Evolutionary conservation across 169 alveolate genomes (phyloP).

Genomic region (Plasmodium vivax): DNA sequence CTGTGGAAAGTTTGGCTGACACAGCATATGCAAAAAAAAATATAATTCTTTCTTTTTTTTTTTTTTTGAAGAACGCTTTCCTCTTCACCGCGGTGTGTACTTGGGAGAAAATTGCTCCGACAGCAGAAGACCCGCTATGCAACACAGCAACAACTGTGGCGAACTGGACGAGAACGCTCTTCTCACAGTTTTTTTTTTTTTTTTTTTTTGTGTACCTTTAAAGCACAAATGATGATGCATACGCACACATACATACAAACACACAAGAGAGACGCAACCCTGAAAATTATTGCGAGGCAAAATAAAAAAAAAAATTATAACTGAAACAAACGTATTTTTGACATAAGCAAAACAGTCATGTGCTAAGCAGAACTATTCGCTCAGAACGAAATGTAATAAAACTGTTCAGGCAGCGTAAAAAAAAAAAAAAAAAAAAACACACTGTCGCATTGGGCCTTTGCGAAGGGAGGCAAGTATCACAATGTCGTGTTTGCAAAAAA

Average conservation of each 20-base stretch:
- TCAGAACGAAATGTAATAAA: not conserved
- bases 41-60: too few species aligned
- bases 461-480: not conserved
- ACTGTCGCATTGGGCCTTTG: not conserved
- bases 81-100: too few species aligned
- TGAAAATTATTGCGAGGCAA: not conserved
- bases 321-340: not conserved
- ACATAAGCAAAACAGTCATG: slow-evolving; percentile 17
- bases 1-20: too few species aligned
- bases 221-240: not conserved
- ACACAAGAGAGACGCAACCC: not conserved
- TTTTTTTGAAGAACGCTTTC: too few species aligned
- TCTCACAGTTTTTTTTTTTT: too few species aligned
- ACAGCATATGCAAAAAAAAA: too few species aligned
- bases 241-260: not conserved
- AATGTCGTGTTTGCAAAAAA: not conserved
- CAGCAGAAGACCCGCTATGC: too few species aligned
- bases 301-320: slow-evolving; percentile 9
- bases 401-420: slow-evolving; percentile 6
- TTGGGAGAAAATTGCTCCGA: too few species aligned
- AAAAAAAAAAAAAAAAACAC: not conserved
- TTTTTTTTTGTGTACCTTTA: not conserved
- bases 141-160: too few species aligned
- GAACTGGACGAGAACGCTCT: too few species aligned
- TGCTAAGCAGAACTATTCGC: not conserved